Conservation (phyloP, 176 grass and related monocot genomes). For the Triticum monococcum region DNA sequence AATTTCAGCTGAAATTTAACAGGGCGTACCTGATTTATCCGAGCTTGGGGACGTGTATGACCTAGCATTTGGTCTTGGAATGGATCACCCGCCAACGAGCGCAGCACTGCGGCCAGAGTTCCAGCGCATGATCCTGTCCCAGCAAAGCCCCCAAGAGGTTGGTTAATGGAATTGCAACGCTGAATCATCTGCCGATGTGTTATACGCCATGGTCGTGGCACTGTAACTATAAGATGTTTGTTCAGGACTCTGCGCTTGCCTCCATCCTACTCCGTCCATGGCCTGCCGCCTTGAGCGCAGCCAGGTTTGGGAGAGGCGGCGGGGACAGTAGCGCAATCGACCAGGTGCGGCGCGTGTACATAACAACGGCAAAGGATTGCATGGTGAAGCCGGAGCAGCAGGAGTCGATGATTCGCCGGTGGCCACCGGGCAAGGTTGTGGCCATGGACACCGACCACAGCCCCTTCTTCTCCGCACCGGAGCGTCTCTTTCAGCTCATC, state of each 20-base stretch:
- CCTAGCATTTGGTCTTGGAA: conserved; percentile 24
- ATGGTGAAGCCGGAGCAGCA: conserved; percentile 47
- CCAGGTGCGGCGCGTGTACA: conserved; percentile 22
- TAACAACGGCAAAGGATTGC: conserved; percentile 42
- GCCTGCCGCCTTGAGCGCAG: not conserved
- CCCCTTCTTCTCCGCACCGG: conserved; percentile 52
- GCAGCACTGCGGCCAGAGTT: conserved; percentile 31
- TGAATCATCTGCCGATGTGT: not conserved
- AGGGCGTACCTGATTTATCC: conserved; percentile 51
- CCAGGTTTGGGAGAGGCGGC: not conserved
- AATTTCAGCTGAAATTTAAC: not conserved
- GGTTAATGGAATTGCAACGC: not conserved
- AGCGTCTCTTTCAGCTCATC: conserved; percentile 27
- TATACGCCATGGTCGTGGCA: not conserved
- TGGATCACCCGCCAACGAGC: conserved; percentile 29
- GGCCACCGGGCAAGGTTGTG: conserved; percentile 39
- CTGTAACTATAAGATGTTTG: not conserved
- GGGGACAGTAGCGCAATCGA: not conserved
- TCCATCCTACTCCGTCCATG: conserved; percentile 51
- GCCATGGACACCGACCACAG: conserved; percentile 48
- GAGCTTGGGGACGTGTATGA: conserved; percentile 38
- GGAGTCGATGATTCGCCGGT: conserved; percentile 50
- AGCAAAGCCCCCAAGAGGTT: conserved; percentile 44
- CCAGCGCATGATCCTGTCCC: conserved; percentile 29
- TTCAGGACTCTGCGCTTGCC: conserved; percentile 43